phyloP scores from a whole-genome alignment of 129 eudicot genomes.

The Centrapalus pauciflorus region DNA sequence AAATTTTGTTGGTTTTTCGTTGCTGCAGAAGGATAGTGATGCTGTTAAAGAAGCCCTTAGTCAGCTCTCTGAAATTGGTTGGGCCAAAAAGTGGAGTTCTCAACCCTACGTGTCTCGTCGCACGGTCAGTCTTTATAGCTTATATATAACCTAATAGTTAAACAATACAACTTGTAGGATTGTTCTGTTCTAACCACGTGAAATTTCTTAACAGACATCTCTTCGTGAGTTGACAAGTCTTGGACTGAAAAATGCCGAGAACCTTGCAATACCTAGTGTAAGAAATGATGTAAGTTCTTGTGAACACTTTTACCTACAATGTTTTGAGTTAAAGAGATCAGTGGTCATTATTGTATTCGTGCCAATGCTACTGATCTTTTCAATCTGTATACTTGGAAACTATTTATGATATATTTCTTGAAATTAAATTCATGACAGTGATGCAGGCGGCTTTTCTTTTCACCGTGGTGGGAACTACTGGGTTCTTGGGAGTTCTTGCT shows the following conservation, averaged over 20 bases:
- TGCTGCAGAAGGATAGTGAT: conserved; percentile 85
- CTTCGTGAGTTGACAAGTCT: conserved; percentile 87
- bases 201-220: conserved; percentile 59
- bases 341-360: background rate
- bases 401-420: conserved; percentile 25
- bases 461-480: conserved; percentile 95
- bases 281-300: conserved; percentile 84
- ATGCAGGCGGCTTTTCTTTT: conserved; percentile 99
- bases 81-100: conserved; percentile 97
- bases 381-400: background rate
- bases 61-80: conserved; percentile 80
- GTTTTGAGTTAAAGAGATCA: background rate
- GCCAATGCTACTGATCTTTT: background rate
- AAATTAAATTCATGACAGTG: conserved; percentile 77
- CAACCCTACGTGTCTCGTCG: conserved; percentile 96
- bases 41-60: conserved; percentile 87
- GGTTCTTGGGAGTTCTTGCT: conserved; percentile 75
- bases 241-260: conserved; percentile 93
- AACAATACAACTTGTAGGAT: background rate
- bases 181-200: background rate
- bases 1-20: too few relatives aligned
- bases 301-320: background rate
- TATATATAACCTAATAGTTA: background rate
- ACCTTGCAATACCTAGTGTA: conserved; percentile 93
- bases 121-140: conserved; percentile 54